Base-by-base conservation (phyloP, 192 early-diverging fungal genomes). In the Entomortierella chlamydospora region DNA sequence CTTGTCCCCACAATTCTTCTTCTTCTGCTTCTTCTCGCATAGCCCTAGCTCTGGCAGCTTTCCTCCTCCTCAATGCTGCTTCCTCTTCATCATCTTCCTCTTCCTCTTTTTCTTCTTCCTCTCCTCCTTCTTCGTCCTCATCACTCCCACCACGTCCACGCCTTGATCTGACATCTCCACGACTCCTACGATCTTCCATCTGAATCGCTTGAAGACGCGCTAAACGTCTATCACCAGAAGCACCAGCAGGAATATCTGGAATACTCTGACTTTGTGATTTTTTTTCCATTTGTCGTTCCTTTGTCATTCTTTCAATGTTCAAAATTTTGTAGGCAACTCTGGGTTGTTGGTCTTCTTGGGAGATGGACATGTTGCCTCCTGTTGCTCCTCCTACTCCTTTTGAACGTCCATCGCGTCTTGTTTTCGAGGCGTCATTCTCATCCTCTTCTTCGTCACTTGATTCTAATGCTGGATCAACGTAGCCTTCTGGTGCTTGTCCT, bases 21-120 rank as follows among this genome's bases (percentile, higher is more conserved):
- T 86, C 87, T 15, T 77, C 86, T 10, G 77, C 84, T 37, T 86
- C 68, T 33, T 65, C 76, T 13, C 57, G 47, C 43, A 65, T 30
- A 1, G 69, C 81, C 43, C 62, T 65, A 12, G 72, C 81, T 41
- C 62, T 57, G 1, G 61, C 57, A 26, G 73, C 68, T 51, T 79
- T 73, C 30, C 70, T 57, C 41, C 70, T 81, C 51, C 66, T 55
- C 29, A 76, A 17, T 7, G 70, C 78, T n/a, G 56, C 69, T 31
- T 82, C 63, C 31, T 89, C 90, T 57, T 89, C 90, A n/a, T 86
- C 85, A 4, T 85, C 86, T 20, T 70, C 79, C 26, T 88, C 82
- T 18, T 73, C 77, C 45, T 61, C 61, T 26, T 61, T 52, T 29
- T 67, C 61, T 13, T 74, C 31, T n/a, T 81, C 64, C 41, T 62